These are phyloP conservation scores for Ceriops zippeliana DNA, from an alignment of 345 rosid genomes.

Conservation along the genomic window DNA sequence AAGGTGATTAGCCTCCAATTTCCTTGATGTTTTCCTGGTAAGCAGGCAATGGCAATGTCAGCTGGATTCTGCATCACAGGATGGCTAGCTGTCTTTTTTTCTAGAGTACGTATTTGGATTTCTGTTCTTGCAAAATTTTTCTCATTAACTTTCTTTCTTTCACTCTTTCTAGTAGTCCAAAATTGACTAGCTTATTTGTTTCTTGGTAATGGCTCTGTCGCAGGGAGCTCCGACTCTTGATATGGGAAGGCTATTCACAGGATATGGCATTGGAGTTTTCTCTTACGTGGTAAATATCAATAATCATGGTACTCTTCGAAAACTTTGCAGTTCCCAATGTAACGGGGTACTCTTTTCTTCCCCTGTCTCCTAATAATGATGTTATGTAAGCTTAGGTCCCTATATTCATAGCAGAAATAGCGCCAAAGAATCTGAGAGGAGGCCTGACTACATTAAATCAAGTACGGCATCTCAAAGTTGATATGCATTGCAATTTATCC, in stretches of 20 bases:
- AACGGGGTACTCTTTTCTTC: too few relatives aligned
- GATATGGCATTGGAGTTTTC: constrained; percentile 85
- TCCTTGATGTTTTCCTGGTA: neutral
- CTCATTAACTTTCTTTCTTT: neutral
- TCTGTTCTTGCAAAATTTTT: neutral
- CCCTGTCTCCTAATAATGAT: neutral
- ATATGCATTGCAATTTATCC: neutral
- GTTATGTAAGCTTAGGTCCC: constrained; percentile 52
- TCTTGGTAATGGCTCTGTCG: neutral
- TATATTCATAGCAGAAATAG: constrained; percentile 80
- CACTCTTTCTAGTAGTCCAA: too few relatives aligned
- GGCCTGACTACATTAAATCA: constrained; percentile 83
- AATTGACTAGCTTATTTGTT: neutral
- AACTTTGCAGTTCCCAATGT: neutral
- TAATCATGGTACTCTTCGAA: too few relatives aligned
- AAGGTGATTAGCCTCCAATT: neutral
- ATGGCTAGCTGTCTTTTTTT: constrained; percentile 75
- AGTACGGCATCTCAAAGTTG: constrained; percentile 23
- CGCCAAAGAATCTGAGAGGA: constrained; percentile 87
- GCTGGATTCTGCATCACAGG: constrained; percentile 73
- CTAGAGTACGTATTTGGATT: constrained; percentile 35
- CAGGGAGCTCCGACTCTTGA: constrained; percentile 69
- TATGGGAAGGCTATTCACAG: constrained; percentile 78
- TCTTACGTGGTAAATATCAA: constrained; percentile 69
- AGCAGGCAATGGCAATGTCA: constrained; percentile 84